Conservation (phyloP, 257 asterid species). For the Plantago major region DNA sequence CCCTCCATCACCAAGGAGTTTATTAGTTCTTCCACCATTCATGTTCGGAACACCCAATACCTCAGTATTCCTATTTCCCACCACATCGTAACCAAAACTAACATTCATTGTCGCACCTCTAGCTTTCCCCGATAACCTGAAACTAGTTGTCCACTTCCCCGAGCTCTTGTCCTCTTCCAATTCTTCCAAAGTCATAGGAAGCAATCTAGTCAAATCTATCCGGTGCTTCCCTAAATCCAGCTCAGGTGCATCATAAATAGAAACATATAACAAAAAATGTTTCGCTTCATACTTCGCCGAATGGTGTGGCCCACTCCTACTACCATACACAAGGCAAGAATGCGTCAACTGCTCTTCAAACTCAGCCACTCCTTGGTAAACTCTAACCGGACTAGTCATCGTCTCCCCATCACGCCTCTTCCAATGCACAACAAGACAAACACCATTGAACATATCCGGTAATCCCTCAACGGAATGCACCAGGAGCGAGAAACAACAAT, state of each 20-base stretch:
- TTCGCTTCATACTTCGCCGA: constrained; percentile 86
- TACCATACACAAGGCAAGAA: constrained; percentile 72
- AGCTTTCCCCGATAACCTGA: constrained; percentile 76
- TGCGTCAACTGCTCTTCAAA: constrained; percentile 73
- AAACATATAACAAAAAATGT: constrained; percentile 70
- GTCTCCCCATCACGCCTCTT: constrained; percentile 74
- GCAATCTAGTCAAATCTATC: constrained; percentile 82
- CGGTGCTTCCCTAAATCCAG: constrained; percentile 89
- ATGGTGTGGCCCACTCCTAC: constrained; percentile 74
- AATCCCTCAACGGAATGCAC: constrained; percentile 79
- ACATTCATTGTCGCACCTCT: constrained; percentile 73
- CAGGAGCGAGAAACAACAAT: constrained; percentile 66
- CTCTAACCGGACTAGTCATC: constrained; percentile 56
- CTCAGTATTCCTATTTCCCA: constrained; percentile 37
- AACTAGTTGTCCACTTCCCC: constrained; percentile 96
- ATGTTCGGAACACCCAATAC: constrained; percentile 10
- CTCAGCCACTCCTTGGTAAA: constrained; percentile 58
- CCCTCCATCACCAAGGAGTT: constrained; percentile 24
- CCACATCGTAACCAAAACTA: constrained; percentile 65
- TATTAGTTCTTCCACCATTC: constrained; percentile 31
- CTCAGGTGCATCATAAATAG: constrained; percentile 63
- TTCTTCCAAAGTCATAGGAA: constrained; percentile 88
- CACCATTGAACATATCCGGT: constrained; percentile 52
- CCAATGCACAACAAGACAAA: constrained; percentile 74
- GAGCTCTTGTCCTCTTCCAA: constrained; percentile 80